A percentile compares a stretch with the other conserved stretches of the same genome.
Evolutionary conservation across 176 grass and related monocot species (phyloP).

Genomic region (Musa troglodytarum): DNA sequence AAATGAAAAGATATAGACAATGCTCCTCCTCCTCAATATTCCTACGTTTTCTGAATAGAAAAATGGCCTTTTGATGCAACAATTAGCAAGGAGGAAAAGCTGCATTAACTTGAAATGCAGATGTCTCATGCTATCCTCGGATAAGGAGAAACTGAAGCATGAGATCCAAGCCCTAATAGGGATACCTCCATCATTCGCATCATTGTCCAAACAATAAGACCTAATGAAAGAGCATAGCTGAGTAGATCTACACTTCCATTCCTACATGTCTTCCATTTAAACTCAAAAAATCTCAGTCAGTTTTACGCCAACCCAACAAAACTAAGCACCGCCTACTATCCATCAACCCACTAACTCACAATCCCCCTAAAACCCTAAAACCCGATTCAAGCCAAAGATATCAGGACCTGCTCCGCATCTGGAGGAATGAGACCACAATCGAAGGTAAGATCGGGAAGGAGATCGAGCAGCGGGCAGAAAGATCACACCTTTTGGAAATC

Average conservation of each 20-base stretch:
- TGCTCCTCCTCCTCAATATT: too few relatives aligned
- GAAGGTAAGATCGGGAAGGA: too few relatives aligned
- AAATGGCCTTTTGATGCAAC: not conserved
- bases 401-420: not conserved
- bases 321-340: not conserved
- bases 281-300: too few relatives aligned
- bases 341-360: not conserved
- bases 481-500: conserved; percentile 15
- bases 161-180: not conserved
- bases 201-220: not conserved
- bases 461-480: not conserved
- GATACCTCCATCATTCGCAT: not conserved
- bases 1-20: too few relatives aligned
- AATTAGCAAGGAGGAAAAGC: not conserved
- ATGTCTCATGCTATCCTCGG: not conserved
- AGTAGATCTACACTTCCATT: not conserved
- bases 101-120: too few relatives aligned
- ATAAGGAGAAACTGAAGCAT: not conserved
- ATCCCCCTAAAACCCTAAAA: too few relatives aligned
- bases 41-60: not conserved
- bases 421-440: not conserved
- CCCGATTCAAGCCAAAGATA: not conserved
- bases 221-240: not conserved
- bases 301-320: not conserved
- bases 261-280: not conserved